Evolutionary conservation across 2,329 filamentous ascomycete genomes (phyloP).

Genomic region (Colletotrichum phormii): DNA sequence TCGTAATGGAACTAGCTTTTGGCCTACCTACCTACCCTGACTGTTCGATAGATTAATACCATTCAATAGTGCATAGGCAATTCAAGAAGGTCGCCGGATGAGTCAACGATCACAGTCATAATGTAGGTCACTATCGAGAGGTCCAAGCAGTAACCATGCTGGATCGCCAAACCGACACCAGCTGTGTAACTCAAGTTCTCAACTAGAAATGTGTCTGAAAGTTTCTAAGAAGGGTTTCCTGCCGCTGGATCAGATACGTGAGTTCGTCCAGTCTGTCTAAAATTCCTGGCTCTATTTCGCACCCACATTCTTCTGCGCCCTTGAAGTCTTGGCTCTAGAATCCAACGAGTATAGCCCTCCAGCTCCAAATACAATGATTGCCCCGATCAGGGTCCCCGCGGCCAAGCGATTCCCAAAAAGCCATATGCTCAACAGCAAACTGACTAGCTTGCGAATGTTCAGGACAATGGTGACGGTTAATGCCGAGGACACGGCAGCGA

Average conservation of each 20-base stretch:
- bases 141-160: not conserved
- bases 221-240: no score
- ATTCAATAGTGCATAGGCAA: not conserved
- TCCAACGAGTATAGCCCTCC: conserved; percentile 93
- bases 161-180: not conserved
- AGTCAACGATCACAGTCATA: not conserved
- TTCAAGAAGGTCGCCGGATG: not conserved
- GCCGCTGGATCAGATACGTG: not conserved
- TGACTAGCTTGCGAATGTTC: conserved; percentile 94
- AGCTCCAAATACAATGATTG: conserved; percentile 86
- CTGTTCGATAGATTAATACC: no score
- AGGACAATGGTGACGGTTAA: conserved; percentile 96
- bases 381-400: conserved; percentile 81
- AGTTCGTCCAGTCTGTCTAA: not conserved
- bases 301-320: conserved; percentile 22
- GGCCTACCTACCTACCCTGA: no score
- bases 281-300: conserved; percentile 21
- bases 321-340: conserved; percentile 52
- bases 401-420: conserved; percentile 90
- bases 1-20: no score
- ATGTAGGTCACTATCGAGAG: not conserved
- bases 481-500: conserved; percentile 88
- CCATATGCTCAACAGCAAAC: conserved; percentile 90
- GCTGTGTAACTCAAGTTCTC: not conserved
- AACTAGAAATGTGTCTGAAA: not conserved